Percentiles rank a stretch among this genome's conserved stretches.
phyloP scores from a whole-genome alignment of 176 grass and related monocot genomes.

The Phoenix roebelenii region DNA sequence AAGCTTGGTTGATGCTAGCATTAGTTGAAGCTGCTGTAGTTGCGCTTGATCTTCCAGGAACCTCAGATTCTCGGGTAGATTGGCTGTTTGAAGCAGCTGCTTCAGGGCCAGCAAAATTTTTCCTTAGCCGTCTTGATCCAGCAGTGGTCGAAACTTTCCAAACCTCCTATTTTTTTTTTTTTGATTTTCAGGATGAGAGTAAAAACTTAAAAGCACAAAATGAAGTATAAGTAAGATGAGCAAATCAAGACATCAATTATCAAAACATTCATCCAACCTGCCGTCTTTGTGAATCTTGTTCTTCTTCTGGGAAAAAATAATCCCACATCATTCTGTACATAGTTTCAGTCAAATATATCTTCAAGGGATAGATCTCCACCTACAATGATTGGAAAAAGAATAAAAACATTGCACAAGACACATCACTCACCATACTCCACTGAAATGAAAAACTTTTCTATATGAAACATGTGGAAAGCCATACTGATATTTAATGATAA shows the following conservation, averaged over 20 bases:
- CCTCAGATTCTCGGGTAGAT: constrained; percentile 58
- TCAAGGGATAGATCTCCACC: constrained; percentile 94
- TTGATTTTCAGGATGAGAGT: constrained; percentile 13
- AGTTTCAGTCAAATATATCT: constrained; percentile 89
- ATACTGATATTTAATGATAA: too few species aligned
- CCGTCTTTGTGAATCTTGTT: constrained; percentile 89
- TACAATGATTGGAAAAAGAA: constrained; percentile 42
- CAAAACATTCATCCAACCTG: constrained; percentile 44
- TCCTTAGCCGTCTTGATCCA: constrained; percentile 70
- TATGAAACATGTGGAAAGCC: too few species aligned
- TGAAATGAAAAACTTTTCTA: too few species aligned
- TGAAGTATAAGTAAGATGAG: too few species aligned
- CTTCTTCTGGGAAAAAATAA: constrained; percentile 98
- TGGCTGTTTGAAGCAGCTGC: constrained; percentile 64
- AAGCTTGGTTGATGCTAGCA: constrained; percentile 33
- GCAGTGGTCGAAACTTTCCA: constrained; percentile 97
- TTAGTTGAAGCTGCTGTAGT: constrained; percentile 33
- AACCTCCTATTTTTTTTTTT: constrained; percentile 57
- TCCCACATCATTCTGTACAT: constrained; percentile 99
- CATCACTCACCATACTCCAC: too few species aligned
- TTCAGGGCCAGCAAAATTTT: constrained; percentile 60
- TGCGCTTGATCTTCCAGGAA: constrained; percentile 47
- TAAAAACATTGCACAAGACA: constrained; percentile 8
- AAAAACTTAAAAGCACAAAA: too few species aligned
- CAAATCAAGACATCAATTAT: neutral